phyloP scores from a whole-genome alignment of 768 basidiomycete species.

The Leucocoprinus leucothites region DNA sequence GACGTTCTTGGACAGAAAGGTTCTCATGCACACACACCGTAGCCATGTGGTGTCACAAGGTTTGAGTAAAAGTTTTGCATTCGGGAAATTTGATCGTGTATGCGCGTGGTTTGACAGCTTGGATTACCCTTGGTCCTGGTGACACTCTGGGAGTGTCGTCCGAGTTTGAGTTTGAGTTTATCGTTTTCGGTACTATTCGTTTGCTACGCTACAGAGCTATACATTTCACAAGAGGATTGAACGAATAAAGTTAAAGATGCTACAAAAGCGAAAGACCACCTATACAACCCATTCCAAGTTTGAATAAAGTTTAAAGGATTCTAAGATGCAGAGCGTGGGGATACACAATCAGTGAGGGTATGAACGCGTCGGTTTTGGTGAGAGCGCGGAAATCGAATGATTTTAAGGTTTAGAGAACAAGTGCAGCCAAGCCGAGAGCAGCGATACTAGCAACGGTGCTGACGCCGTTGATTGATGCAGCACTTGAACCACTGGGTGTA shows the following conservation, averaged over 20 bases:
- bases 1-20: too few relatives aligned
- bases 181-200: background rate
- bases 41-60: too few relatives aligned
- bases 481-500: conserved; percentile 14
- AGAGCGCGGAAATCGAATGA: too few relatives aligned
- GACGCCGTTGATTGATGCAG: conserved; percentile 20
- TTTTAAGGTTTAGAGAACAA: conserved; percentile 35
- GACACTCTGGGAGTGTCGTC: background rate
- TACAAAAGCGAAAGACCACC: background rate
- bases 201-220: background rate
- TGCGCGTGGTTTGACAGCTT: background rate
- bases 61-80: background rate
- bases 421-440: conserved; percentile 36
- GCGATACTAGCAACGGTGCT: conserved; percentile 38
- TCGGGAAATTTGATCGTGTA: background rate
- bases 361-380: too few relatives aligned
- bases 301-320: too few relatives aligned
- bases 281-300: background rate
- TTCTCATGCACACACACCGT: too few relatives aligned
- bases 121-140: background rate
- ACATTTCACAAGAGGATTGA: background rate
- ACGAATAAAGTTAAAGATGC: background rate
- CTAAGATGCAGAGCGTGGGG: too few relatives aligned
- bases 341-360: too few relatives aligned
- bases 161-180: too few relatives aligned